Evolutionary conservation across 257 asterid species (phyloP).

Genomic region (Oldenlandia corymbosa): DNA sequence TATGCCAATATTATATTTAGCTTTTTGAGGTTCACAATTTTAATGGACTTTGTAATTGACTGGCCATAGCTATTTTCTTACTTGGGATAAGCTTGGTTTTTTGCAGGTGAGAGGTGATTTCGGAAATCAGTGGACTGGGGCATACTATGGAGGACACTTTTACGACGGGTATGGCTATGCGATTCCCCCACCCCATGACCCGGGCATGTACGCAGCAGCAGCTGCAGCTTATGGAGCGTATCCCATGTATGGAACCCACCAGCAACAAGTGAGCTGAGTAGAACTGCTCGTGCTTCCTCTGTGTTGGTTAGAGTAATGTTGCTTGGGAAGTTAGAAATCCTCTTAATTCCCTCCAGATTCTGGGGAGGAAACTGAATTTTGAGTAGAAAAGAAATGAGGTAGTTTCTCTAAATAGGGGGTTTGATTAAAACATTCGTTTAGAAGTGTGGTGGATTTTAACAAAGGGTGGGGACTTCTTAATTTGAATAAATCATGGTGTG

Average conservation of each 20-base stretch:
- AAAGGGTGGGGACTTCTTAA: slow-evolving; percentile 40
- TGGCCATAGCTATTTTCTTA: background rate
- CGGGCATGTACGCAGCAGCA: slow-evolving; percentile 65
- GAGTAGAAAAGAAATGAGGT: slow-evolving; percentile 37
- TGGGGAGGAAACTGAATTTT: slow-evolving; percentile 67
- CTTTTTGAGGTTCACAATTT: background rate
- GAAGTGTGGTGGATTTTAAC: slow-evolving; percentile 48
- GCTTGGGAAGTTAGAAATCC: slow-evolving; percentile 31
- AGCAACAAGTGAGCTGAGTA: slow-evolving; percentile 81
- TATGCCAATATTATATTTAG: background rate
- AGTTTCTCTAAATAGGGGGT: slow-evolving; percentile 36
- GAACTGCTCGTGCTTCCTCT: slow-evolving; percentile 18
- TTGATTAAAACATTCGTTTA: slow-evolving; percentile 40
- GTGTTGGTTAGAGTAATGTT: slow-evolving; percentile 11
- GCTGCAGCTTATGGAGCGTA: slow-evolving; percentile 76
- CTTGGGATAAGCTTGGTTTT: background rate
- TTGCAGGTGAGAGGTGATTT: slow-evolving; percentile 60
- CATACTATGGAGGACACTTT: slow-evolving; percentile 76
- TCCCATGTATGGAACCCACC: slow-evolving; percentile 77
- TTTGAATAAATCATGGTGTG: slow-evolving; percentile 49
- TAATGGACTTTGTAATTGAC: background rate
- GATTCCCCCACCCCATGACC: slow-evolving; percentile 64
- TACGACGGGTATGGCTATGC: slow-evolving; percentile 82
- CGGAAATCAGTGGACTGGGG: slow-evolving; percentile 76
- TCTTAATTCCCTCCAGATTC: slow-evolving; percentile 28